Base-by-base conservation (phyloP, 2,329 filamentous ascomycete species). In the Allantophomopsis lycopodina region DNA sequence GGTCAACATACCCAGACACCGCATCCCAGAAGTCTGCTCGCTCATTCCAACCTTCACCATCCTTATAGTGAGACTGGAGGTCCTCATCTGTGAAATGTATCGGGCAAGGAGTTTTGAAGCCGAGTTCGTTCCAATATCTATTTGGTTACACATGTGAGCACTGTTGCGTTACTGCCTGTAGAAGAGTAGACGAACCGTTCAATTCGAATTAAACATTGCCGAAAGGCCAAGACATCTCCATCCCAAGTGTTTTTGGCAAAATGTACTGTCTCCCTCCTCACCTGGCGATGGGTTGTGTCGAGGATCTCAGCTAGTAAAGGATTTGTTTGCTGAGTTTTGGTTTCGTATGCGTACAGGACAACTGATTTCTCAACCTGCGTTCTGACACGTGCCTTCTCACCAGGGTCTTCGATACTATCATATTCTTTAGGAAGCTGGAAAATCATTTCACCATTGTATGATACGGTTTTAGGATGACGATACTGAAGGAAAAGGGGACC, bases 21-120 rank as follows among this genome's bases (percentile, higher is more conserved):
- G 44, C 48, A 35, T 57, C 51, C 53, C 56, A 62, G 38, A 62
- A 60, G 37, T 62, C 54, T 32, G 46, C 46, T 23, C 32, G 41
- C 38, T 53, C 50, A 40, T 57, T 57, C 49, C 50, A 59, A 32
- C 50, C 46, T 38, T 50, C 50, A 30, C 49, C 50, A 36, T 55
- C 48, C 35, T 34, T 40, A 39, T 41, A 37, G 45, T 48, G 48
- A 34, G 20, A 31, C 38, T 46, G 40, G 34, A 48, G 21, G 18
- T 48, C 46, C 32, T 48, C 46, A 28, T 48, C 42, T 1, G 44
- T 43, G 30, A 46, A 48, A 21, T 47, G 46, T 32, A 55, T 55
- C 17, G 55, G 55, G 45, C 54, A 57, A 38, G 52, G 45, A 30
- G 43, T 38, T 38, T 48, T 43, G 20, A 47, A 46, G n/a, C 49